These are phyloP conservation scores for Obba rivulosa DNA, from an alignment of 768 basidiomycete genomes.

Conservation along the genomic window DNA sequence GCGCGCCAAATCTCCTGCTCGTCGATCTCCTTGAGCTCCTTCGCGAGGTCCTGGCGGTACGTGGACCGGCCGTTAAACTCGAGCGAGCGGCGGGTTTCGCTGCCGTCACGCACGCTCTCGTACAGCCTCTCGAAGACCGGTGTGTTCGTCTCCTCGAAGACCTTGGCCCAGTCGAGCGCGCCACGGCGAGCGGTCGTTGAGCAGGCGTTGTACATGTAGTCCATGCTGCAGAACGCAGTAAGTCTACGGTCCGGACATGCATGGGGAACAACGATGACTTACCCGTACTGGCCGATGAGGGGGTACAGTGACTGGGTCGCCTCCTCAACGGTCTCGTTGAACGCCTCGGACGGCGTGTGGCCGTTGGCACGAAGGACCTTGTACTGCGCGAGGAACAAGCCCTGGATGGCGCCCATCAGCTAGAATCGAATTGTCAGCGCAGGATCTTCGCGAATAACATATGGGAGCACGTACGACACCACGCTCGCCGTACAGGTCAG, in stretches of 20 bases:
- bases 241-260: no score
- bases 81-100: conserved; percentile 94
- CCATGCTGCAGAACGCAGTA: conserved; percentile 56
- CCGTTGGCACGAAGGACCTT: conserved; percentile 95
- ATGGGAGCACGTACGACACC: conserved; percentile 84
- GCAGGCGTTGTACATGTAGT: conserved; percentile 99
- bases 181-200: conserved; percentile 99
- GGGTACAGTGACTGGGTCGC: conserved; percentile 99
- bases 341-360: conserved; percentile 95
- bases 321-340: conserved; percentile 99
- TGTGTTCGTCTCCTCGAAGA: conserved; percentile 91
- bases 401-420: conserved; percentile 99
- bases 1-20: conserved; percentile 99
- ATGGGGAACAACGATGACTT: conserved; percentile 27
- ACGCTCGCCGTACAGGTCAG: conserved; percentile 98
- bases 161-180: conserved; percentile 97
- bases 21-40: conserved; percentile 91
- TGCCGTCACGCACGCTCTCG: conserved; percentile 89
- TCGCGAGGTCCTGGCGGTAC: conserved; percentile 89
- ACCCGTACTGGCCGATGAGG: conserved; percentile 92
- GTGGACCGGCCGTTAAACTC: conserved; percentile 92
- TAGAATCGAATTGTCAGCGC: conserved; percentile 25
- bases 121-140: conserved; percentile 96
- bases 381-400: conserved; percentile 98
- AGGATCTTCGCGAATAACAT: neutral